These are phyloP conservation scores for Clathrospora elynae DNA, from an alignment of 2,329 filamentous ascomycete species.

Conservation along the genomic window DNA sequence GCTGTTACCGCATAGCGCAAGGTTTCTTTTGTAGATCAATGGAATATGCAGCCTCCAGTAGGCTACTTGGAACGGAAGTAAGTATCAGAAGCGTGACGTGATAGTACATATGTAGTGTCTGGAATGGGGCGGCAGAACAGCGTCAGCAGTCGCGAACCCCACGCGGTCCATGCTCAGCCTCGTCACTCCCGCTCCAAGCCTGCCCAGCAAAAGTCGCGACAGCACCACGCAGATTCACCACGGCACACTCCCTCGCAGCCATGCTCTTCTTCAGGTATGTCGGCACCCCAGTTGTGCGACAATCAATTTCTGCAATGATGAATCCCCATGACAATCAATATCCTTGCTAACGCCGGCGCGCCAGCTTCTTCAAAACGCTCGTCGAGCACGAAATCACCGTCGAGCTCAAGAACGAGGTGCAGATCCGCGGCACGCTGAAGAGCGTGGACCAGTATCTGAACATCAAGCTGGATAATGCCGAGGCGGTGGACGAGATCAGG, in stretches of 20 bases:
- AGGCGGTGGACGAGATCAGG: slow-evolving; percentile 88
- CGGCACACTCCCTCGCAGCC: too few species aligned
- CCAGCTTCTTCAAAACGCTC: slow-evolving; percentile 91
- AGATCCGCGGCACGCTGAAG: slow-evolving; percentile 92
- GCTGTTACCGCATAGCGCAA: slow-evolving; percentile 40
- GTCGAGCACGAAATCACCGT: slow-evolving; percentile 97
- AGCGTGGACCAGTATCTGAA: slow-evolving; percentile 99
- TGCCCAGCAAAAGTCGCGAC: slow-evolving; percentile 6
- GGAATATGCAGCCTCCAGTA: slow-evolving; percentile 21
- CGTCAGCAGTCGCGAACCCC: slow-evolving; percentile 25
- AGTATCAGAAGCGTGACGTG: not conserved
- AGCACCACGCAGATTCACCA: slow-evolving; percentile 6
- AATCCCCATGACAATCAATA: not conserved
- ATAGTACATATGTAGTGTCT: too few species aligned
- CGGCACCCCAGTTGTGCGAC: too few species aligned
- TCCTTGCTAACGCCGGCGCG: slow-evolving; percentile 4
- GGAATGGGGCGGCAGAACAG: slow-evolving; percentile 28
- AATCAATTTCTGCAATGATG: too few species aligned
- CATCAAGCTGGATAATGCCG: slow-evolving; percentile 96
- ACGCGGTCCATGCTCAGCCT: slow-evolving; percentile 27
- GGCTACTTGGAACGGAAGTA: not conserved
- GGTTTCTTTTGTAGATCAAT: slow-evolving; percentile 32
- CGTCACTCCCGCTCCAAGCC: slow-evolving; percentile 9
- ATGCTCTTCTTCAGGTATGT: slow-evolving; percentile 62
- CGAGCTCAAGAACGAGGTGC: slow-evolving; percentile 99